Evolutionary conservation across 495 filamentous ascomycete species (phyloP), one percentile per base, ranked within the genome.

Genomic region (Penicillium antarcticum): DNA sequence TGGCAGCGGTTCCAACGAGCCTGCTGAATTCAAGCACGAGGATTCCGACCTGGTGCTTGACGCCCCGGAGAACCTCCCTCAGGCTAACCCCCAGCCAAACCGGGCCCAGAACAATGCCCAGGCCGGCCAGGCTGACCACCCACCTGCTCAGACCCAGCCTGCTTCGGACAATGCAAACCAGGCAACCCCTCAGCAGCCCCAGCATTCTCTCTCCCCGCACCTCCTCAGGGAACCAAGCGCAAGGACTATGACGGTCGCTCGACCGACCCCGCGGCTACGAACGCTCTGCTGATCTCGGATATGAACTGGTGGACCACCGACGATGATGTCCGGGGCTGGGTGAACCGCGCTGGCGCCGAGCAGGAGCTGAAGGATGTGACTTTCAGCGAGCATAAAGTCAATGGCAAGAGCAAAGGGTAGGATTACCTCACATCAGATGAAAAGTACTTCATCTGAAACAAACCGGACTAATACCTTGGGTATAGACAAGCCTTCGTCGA

Each of bases 361-460:
- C 79, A 83, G 39, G 89, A 95, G 60, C 76, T 98, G 17, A 90
- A 90, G 61, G 92, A 96, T 48, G 85, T 97, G 37, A 95, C 92
- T 1, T 97, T 97, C 60, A 95, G 87, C 53, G 94, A 98, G 65
- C 94, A 97, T 69, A 98, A 98, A 69, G 91, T 97, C 12, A 98
- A 98, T 60, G 94, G 94, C 47, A 98, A 98, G 69, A 94, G 89
- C 67, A 97, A 97, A 73, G 91, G 92, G 92, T 96, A 77, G 57
- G 86, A 42, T 13, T 21, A 24, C 16, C 26, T n/a, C 16, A 10
- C n/a, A n/a, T 47, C 23, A 16, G 31, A 23, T 13, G 3, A 16
- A 34, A 12, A 31, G 5, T n/a, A 45, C 17, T 51, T 61, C 59
- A 42, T 19, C 19, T 45, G 17, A 8, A 17, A n/a, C 11, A 34